Base-by-base conservation (phyloP, 2,329 filamentous ascomycete species). In the Aspergillus novofumigatus region DNA sequence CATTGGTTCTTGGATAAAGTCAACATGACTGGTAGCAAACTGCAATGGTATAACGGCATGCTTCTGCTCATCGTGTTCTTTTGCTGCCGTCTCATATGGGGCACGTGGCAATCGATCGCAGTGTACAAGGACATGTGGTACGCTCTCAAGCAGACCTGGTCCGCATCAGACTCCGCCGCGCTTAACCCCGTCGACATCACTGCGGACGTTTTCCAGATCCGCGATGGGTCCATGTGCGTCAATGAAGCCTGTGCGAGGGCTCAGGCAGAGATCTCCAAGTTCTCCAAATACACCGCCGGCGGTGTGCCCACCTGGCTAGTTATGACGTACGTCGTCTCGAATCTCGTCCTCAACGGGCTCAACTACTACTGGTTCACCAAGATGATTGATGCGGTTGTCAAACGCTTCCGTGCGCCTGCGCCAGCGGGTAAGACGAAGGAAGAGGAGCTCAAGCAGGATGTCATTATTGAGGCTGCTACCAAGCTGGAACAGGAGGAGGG, bases 1-100 rank as follows among this genome's bases (percentile, higher is more conserved):
- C 85, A 88, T 75, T 88, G 85, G 85, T 87, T 88, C 77, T 83
- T 84, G 67, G 85, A 88, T 69, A 88, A 88, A 73, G 76, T 87
- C 69, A 80, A 82, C 69, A 81, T 86, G 74, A 88, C 85, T 4
- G 85, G 85, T 53, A 82, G 80, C 51, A 78, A 76, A 51, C 69
- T 83, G 25, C 85, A 88, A 68, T 83, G 84, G 74, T 81, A 86
- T 68, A 87, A 87, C 67, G 85, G 85, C 65, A 82, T 85, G 67
- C 57, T 81, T 20, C 79, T 87, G 11, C 80, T 86, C 51, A 64
- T 68, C 44, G 81, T 80, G 51, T 87, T 87, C 74, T 86, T 87
- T 74, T 77, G 70, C 67, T 86, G 83, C 66, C 83, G 85, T 54
- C 76, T 88, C 23, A 66, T 85, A 61, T 88, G 85, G 85, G 85